Conservation (phyloP, 371 early-diverging fungal species). For the Mucor ambiguus region DNA sequence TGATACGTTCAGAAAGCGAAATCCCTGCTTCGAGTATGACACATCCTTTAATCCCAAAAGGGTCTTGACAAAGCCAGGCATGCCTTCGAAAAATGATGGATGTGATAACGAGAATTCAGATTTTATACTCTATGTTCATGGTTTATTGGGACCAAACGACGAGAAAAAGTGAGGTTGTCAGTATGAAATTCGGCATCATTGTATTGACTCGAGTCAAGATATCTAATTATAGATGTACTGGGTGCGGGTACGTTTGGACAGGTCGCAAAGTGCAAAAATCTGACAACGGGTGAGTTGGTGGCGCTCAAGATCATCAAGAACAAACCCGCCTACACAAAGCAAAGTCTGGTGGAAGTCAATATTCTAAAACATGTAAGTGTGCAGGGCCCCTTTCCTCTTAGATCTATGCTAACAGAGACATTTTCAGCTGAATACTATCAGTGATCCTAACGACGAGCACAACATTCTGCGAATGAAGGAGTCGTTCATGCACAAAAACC, state of each 20-base stretch:
- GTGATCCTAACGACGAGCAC: slow-evolving; percentile 83
- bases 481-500: slow-evolving; percentile 92
- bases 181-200: background rate
- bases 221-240: slow-evolving; percentile 88
- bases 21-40: slow-evolving; percentile 78
- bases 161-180: slow-evolving; percentile 6
- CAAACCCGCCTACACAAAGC: slow-evolving; percentile 93
- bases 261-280: slow-evolving; percentile 93
- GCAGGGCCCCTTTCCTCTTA: background rate
- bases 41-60: slow-evolving; percentile 83
- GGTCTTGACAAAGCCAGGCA: slow-evolving; percentile 91
- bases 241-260: slow-evolving; percentile 99
- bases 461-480: slow-evolving; percentile 90
- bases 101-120: slow-evolving; percentile 93
- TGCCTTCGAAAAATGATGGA: slow-evolving; percentile 83
- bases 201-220: slow-evolving; percentile 42
- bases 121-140: slow-evolving; percentile 94
- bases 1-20: slow-evolving; percentile 69
- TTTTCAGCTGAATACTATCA: slow-evolving; percentile 76
- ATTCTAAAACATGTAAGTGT: slow-evolving; percentile 78
- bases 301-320: slow-evolving; percentile 99
- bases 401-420: background rate
- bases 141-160: slow-evolving; percentile 39
- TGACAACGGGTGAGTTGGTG: slow-evolving; percentile 82
- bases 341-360: slow-evolving; percentile 95